A percentile compares a stretch with the other conserved stretches of the same genome.
Conservation (phyloP, 2,329 filamentous ascomycete genomes). For the Madurella mycetomatis region DNA sequence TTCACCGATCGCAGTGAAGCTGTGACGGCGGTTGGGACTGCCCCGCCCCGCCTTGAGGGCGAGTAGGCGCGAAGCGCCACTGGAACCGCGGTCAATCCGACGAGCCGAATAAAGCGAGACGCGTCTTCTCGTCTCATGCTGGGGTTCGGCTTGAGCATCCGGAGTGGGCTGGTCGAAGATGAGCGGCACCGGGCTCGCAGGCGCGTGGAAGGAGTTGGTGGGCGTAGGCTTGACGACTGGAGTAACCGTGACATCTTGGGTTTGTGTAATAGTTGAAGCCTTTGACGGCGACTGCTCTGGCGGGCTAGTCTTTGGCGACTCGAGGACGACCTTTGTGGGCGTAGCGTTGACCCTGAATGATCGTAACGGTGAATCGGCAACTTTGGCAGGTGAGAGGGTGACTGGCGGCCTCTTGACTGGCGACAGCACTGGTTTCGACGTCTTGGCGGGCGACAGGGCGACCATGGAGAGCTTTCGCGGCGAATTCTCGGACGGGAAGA, state of each 20-base stretch:
- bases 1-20: slow-evolving; percentile 16
- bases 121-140: slow-evolving; percentile 30
- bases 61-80: slow-evolving; percentile 16
- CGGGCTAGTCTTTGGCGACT: slow-evolving; percentile 18
- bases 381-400: slow-evolving; percentile 24
- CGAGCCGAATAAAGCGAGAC: slow-evolving; percentile 28
- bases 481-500: slow-evolving; percentile 20
- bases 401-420: slow-evolving; percentile 20
- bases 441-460: slow-evolving; percentile 17
- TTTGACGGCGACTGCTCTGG: slow-evolving; percentile 18
- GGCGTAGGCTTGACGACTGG: not conserved
- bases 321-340: slow-evolving; percentile 23
- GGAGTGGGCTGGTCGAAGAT: slow-evolving; percentile 30
- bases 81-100: slow-evolving; percentile 25
- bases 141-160: slow-evolving; percentile 21
- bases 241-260: not conserved
- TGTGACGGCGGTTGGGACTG: slow-evolving; percentile 27
- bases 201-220: not conserved
- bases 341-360: slow-evolving; percentile 28
- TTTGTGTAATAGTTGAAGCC: slow-evolving; percentile 4
- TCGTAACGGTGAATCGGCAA: slow-evolving; percentile 24
- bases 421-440: slow-evolving; percentile 9
- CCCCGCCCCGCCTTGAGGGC: slow-evolving; percentile 13
- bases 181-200: slow-evolving; percentile 17
- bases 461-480: slow-evolving; percentile 18